These are phyloP conservation scores for Penicillium coprophilum DNA, from an alignment of 495 filamentous ascomycete species.

Conservation along the genomic window DNA sequence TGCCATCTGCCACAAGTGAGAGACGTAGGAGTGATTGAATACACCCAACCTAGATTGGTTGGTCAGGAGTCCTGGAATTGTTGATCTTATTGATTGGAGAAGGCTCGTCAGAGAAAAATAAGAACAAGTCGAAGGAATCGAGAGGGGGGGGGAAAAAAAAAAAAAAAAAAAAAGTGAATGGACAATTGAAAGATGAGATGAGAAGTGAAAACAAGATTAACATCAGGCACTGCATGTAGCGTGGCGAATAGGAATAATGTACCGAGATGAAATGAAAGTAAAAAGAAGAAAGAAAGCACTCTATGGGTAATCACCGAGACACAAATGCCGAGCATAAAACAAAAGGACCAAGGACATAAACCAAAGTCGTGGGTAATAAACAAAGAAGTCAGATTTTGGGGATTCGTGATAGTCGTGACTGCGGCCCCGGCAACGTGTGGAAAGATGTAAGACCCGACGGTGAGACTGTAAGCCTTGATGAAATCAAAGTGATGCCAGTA, in stretches of 20 bases:
- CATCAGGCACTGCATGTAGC: constrained; percentile 26
- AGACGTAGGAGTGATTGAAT: not conserved
- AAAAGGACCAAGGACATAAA: constrained; percentile 28
- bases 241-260: constrained; percentile 32
- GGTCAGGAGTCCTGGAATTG: constrained; percentile 8
- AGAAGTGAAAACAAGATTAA: constrained; percentile 25
- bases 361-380: constrained; percentile 39
- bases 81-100: constrained; percentile 10
- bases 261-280: constrained; percentile 26
- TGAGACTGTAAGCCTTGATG: not conserved
- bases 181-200: constrained; percentile 19
- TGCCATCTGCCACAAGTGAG: not conserved
- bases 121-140: constrained; percentile 8
- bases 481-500: not conserved
- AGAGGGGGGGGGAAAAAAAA: constrained; percentile 12
- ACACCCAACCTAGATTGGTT: constrained; percentile 2
- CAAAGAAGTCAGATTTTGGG: constrained; percentile 32
- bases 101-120: constrained; percentile 2
- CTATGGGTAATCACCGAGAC: constrained; percentile 37
- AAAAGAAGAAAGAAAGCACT: constrained; percentile 28
- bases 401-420: constrained; percentile 51
- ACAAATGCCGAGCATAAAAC: constrained; percentile 33
- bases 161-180: constrained; percentile 26
- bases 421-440: constrained; percentile 27
- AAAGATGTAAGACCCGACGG: not conserved